A percentile compares a stretch with the other conserved stretches of the same genome.
Conservation (phyloP, 345 rosid species). For the Geranium brycei region DNA sequence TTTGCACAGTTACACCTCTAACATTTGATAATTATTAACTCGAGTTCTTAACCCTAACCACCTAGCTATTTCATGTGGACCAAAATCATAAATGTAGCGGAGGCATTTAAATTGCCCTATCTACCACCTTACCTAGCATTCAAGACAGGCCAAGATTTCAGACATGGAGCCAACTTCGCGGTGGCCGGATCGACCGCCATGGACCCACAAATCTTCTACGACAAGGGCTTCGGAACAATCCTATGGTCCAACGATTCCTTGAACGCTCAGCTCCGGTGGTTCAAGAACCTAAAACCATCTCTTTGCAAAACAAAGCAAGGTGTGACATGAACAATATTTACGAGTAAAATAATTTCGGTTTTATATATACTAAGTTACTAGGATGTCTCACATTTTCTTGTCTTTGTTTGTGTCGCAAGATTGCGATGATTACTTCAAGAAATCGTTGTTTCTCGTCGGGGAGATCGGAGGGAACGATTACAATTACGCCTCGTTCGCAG, state of each 20-base stretch:
- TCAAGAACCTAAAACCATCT: slow-evolving; percentile 44
- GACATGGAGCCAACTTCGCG: slow-evolving; percentile 44
- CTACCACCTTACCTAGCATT: slow-evolving; percentile 37
- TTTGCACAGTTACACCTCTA: too few relatives aligned
- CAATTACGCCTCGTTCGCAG: slow-evolving; percentile 33
- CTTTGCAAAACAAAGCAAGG: slow-evolving; percentile 36
- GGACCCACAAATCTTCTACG: slow-evolving; percentile 24
- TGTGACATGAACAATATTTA: slow-evolving; percentile 1
- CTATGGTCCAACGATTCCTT: slow-evolving; percentile 38
- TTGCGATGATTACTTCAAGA: slow-evolving; percentile 35
- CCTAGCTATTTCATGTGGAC: too few relatives aligned
- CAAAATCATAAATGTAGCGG: slow-evolving; percentile 30
- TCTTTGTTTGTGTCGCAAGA: slow-evolving; percentile 15
- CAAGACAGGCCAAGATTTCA: slow-evolving; percentile 8
- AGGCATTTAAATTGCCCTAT: slow-evolving; percentile 39
- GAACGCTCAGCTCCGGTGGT: slow-evolving; percentile 47
- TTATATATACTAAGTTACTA: too few relatives aligned
- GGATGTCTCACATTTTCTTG: background rate
- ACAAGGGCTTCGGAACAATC: slow-evolving; percentile 16
- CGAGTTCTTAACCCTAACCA: too few relatives aligned
- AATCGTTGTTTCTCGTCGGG: slow-evolving; percentile 51
- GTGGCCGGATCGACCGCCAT: slow-evolving; percentile 65
- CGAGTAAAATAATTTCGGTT: too few relatives aligned
- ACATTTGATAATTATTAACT: too few relatives aligned
- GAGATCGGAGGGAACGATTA: slow-evolving; percentile 77